Percentiles rank a stretch among this genome's conserved stretches.
Evolutionary conservation across 176 grass and related monocot species (phyloP).

Genomic region (Carex pumila): DNA sequence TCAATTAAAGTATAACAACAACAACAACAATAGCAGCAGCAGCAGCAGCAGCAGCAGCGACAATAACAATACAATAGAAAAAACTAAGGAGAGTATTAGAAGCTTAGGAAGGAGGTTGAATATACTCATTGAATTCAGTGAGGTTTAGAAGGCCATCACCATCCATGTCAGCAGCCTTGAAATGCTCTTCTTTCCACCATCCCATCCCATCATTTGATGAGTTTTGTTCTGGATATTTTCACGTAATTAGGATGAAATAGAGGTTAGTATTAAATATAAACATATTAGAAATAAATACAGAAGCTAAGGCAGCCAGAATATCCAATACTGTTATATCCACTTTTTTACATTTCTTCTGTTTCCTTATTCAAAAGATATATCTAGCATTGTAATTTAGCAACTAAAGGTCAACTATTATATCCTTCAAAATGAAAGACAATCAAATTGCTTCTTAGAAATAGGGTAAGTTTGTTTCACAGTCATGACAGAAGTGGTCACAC

Average conservation of each 20-base stretch:
- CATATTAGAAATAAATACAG: constrained; percentile 3
- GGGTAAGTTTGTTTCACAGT: not conserved
- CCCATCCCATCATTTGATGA: constrained; percentile 63
- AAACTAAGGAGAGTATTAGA: constrained; percentile 15
- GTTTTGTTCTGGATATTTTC: constrained; percentile 55
- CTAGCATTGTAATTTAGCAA: not conserved
- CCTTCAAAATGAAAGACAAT: not conserved
- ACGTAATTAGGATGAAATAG: not conserved
- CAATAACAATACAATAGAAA: constrained; percentile 9
- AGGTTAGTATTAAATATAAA: constrained; percentile 5
- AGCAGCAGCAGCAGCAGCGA: not conserved
- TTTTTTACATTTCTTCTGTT: not conserved
- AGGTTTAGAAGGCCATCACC: constrained; percentile 71
- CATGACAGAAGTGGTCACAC: not conserved
- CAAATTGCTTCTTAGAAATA: not conserved
- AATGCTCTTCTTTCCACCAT: constrained; percentile 94
- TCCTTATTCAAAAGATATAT: constrained; percentile 6
- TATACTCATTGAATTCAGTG: constrained; percentile 86
- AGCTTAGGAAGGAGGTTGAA: not conserved
- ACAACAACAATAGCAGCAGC: not conserved
- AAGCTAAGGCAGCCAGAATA: not conserved
- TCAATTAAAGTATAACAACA: not conserved
- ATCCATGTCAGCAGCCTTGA: constrained; percentile 68
- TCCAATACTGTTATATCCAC: not conserved
- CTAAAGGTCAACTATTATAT: not conserved